phyloP scores from a whole-genome alignment of 164 flowering plant species.

The Buxus sempervirens region DNA sequence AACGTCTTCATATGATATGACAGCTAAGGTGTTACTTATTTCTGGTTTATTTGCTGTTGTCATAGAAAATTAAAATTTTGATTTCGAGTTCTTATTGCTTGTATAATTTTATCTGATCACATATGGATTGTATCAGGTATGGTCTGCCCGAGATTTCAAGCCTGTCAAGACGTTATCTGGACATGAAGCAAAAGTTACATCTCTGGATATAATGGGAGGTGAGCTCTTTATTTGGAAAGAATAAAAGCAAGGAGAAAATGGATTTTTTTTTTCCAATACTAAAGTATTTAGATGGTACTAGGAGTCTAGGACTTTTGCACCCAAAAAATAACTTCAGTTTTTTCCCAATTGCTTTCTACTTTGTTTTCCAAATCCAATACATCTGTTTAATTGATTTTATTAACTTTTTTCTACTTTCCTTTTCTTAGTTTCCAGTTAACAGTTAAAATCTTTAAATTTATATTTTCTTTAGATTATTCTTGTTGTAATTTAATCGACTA shows the following conservation, averaged over 20 bases:
- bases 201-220: conserved; percentile 78
- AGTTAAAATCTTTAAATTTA: too few species aligned
- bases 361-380: too few species aligned
- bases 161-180: conserved; percentile 81
- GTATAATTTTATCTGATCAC: neutral
- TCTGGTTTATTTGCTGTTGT: neutral
- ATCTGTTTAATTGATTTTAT: too few species aligned
- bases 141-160: conserved; percentile 94
- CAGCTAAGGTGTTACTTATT: conserved; percentile 61
- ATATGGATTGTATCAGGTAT: conserved; percentile 43
- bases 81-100: neutral
- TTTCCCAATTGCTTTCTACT: too few species aligned
- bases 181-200: conserved; percentile 88
- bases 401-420: too few species aligned
- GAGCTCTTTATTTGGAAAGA: conserved; percentile 9
- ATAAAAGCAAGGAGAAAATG: neutral
- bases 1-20: conserved; percentile 88
- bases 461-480: too few species aligned
- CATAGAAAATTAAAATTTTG: neutral
- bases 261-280: neutral
- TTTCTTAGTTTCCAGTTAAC: neutral
- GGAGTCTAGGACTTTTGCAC: too few species aligned
- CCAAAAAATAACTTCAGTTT: too few species aligned
- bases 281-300: neutral
- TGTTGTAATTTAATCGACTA: too few species aligned